Evolutionary conservation across 2,329 filamentous ascomycete species (phyloP).

Genomic region (Mollisia scopiformis): DNA sequence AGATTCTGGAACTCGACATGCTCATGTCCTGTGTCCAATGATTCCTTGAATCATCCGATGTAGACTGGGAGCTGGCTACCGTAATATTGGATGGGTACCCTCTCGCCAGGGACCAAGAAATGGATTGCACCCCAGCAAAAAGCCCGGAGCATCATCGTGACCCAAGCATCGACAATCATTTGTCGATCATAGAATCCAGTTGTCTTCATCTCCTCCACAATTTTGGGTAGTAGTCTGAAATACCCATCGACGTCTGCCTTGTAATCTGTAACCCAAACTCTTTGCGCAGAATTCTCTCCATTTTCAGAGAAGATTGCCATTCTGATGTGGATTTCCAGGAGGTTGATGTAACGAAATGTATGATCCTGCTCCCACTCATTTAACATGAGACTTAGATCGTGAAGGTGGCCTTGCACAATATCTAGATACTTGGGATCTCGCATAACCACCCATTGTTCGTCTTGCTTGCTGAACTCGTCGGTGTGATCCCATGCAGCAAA

Average conservation of each 20-base stretch:
- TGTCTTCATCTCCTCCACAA: conserved; percentile 21
- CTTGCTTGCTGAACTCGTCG: conserved; percentile 13
- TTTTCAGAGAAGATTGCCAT: conserved; percentile 14
- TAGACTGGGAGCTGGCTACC: conserved; percentile 28
- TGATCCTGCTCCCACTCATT: conserved; percentile 19
- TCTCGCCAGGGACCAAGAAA: conserved; percentile 26
- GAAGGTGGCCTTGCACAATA: conserved; percentile 1
- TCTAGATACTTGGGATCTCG: conserved; percentile 14
- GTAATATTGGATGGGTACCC: conserved; percentile 24
- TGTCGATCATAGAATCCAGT: conserved; percentile 14
- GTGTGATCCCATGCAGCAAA: conserved; percentile 21
- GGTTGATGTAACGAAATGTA: conserved; percentile 16
- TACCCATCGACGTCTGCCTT: conserved; percentile 22
- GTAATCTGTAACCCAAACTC: conserved; percentile 16
- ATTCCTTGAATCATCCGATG: conserved; percentile 15
- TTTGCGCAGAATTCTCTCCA: conserved; percentile 8
- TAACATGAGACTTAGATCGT: not conserved
- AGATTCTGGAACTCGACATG: not conserved
- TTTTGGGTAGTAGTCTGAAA: conserved; percentile 16
- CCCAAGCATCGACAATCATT: conserved; percentile 25
- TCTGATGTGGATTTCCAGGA: conserved; percentile 23
- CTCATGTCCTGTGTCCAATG: too few species aligned
- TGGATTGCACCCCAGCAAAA: conserved; percentile 28
- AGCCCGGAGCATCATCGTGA: conserved; percentile 27
- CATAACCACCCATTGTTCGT: conserved; percentile 19